Conservation (phyloP, 1,284 basidiomycete species). For the Tilletia caries region DNA sequence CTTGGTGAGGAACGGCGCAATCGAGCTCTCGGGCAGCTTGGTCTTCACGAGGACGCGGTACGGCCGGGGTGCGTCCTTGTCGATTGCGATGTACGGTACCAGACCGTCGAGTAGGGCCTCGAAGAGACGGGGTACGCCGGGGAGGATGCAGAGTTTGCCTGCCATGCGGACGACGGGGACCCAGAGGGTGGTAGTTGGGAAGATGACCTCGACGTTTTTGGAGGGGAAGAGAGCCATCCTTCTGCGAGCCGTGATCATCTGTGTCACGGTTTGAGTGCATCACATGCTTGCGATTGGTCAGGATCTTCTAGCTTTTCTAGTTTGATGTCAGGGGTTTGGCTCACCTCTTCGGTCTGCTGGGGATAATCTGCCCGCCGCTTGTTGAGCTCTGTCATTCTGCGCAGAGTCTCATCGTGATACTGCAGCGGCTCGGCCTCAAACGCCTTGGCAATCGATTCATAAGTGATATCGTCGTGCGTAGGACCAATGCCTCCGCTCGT, state of each 20-base stretch:
- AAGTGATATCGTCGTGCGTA: constrained; percentile 66
- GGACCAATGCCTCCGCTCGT: constrained; percentile 45
- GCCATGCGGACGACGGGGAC: constrained; percentile 79
- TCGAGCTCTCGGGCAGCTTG: constrained; percentile 68
- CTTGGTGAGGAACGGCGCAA: constrained; percentile 78
- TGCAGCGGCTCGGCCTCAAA: constrained; percentile 65
- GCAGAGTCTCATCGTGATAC: constrained; percentile 75
- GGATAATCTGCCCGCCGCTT: constrained; percentile 62
- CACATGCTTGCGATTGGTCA: background rate
- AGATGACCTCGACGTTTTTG: constrained; percentile 39
- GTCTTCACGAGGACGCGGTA: constrained; percentile 57
- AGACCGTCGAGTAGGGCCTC: constrained; percentile 58
- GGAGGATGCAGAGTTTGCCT: constrained; percentile 81
- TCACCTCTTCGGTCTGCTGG: constrained; percentile 68
- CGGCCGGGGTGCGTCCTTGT: constrained; percentile 33
- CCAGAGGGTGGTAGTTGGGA: constrained; percentile 60
- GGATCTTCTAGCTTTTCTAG: too few relatives aligned
- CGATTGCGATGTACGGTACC: constrained; percentile 60
- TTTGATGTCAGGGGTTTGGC: background rate
- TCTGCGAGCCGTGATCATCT: constrained; percentile 40
- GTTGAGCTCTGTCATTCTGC: constrained; percentile 69
- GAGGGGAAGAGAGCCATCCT: constrained; percentile 48
- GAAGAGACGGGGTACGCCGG: constrained; percentile 83
- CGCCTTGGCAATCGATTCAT: constrained; percentile 77
- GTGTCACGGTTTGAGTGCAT: background rate